Evolutionary conservation across 805 yeast genomes (phyloP).

Genomic region (Kuraishia piskuri): DNA sequence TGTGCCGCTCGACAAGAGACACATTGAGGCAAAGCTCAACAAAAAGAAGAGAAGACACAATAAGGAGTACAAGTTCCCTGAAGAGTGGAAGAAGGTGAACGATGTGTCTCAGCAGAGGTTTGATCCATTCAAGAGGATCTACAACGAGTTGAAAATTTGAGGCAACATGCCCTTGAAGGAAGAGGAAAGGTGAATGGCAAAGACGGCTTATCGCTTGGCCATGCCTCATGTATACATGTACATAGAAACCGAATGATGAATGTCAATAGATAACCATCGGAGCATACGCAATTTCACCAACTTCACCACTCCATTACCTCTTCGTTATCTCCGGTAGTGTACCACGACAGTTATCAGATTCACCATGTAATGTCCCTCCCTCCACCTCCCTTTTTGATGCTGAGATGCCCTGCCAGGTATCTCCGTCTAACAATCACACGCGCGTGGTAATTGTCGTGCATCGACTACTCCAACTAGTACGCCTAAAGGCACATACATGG

Average conservation of each 20-base stretch:
- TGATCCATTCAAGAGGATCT: not conserved
- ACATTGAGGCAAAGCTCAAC: slow-evolving; percentile 36
- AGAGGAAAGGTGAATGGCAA: not conserved
- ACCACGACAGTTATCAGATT: no score
- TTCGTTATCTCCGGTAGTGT: no score
- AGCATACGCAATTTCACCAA: no score
- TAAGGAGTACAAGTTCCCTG: slow-evolving; percentile 51
- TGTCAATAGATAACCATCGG: not conserved
- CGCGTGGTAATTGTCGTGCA: not conserved
- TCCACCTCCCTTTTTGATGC: not conserved
- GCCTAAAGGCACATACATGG: not conserved
- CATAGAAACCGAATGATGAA: not conserved
- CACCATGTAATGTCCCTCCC: no score
- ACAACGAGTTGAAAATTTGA: not conserved
- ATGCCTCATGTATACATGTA: not conserved
- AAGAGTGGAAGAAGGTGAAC: slow-evolving; percentile 62
- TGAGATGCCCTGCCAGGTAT: no score
- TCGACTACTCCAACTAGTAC: not conserved
- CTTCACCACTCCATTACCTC: no score
- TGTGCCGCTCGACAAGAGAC: slow-evolving; percentile 77
- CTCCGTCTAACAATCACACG: no score
- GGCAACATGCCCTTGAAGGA: no score
- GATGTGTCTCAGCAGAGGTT: not conserved
- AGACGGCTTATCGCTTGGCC: not conserved
- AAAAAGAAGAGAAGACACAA: slow-evolving; percentile 31